Evolutionary conservation across 495 filamentous ascomycete species (phyloP).

Genomic region (Neurospora sublineolata): DNA sequence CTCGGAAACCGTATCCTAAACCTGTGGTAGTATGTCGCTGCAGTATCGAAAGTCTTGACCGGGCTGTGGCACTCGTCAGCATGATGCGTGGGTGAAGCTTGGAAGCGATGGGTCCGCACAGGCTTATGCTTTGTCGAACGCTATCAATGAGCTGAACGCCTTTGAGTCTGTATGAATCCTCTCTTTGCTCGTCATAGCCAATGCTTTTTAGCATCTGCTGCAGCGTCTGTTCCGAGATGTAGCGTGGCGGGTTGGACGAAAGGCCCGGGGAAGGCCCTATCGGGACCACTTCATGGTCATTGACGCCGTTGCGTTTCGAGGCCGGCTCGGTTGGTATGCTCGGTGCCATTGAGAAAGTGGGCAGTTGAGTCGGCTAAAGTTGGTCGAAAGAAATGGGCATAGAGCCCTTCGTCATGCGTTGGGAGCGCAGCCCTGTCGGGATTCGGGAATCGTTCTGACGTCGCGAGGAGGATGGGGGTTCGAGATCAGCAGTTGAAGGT

Average conservation of each 20-base stretch:
- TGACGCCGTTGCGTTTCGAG: conserved; percentile 3
- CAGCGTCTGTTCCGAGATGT: conserved; percentile 26
- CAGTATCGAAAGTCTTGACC: conserved; percentile 73
- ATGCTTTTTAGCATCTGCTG: conserved; percentile 26
- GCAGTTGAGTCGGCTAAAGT: neutral
- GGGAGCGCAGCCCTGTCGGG: neutral
- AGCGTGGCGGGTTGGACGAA: conserved; percentile 29
- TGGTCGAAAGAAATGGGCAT: neutral
- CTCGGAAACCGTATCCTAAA: conserved; percentile 73
- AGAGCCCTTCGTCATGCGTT: neutral
- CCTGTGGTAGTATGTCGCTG: conserved; percentile 75
- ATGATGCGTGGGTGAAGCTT: neutral
- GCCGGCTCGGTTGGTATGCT: conserved; percentile 6
- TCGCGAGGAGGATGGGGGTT: neutral
- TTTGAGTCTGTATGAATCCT: conserved; percentile 60
- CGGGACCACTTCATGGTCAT: conserved; percentile 6
- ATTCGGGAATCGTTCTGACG: neutral
- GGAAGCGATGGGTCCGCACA: conserved; percentile 40
- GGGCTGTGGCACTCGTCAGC: conserved; percentile 37
- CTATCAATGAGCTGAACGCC: conserved; percentile 75
- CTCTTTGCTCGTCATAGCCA: conserved; percentile 33
- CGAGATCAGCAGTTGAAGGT: neutral
- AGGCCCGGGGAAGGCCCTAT: conserved; percentile 30
- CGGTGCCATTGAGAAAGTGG: conserved; percentile 12
- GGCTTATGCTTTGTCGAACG: conserved; percentile 55